phyloP scores from a whole-genome alignment of 179 eudicot species.

The Corrigiola litoralis region DNA sequence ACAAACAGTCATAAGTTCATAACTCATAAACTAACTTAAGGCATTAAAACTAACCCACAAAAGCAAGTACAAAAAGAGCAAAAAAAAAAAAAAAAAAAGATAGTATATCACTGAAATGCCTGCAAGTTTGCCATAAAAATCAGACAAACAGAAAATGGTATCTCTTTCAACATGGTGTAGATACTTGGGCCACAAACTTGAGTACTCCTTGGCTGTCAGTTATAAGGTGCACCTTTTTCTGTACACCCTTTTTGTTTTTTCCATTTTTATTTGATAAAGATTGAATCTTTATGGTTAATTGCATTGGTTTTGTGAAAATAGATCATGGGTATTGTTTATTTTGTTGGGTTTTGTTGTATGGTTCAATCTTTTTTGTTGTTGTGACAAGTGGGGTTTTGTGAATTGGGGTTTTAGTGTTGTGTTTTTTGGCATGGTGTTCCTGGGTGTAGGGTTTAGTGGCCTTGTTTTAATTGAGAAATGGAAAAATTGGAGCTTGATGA shows the following conservation, averaged over 20 bases:
- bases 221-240: slow-evolving; percentile 34
- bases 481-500: too few relatives aligned
- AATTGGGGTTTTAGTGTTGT: too few relatives aligned
- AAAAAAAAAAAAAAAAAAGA: not conserved
- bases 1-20: too few relatives aligned
- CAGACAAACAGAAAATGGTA: slow-evolving; percentile 29
- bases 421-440: too few relatives aligned
- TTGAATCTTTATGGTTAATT: too few relatives aligned
- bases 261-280: not conserved
- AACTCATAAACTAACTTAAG: too few relatives aligned
- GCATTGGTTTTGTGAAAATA: not conserved
- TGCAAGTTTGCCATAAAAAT: too few relatives aligned
- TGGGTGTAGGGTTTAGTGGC: too few relatives aligned
- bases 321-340: not conserved
- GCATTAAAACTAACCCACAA: not conserved
- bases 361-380: not conserved
- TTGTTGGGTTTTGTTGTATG: not conserved
- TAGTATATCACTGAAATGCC: too few relatives aligned
- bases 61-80: not conserved
- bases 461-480: too few relatives aligned
- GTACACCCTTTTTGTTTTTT: not conserved
- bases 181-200: slow-evolving; percentile 50
- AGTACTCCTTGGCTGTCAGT: slow-evolving; percentile 46
- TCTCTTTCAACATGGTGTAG: slow-evolving; percentile 52
- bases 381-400: not conserved